Conservation (phyloP, 352 stramenopile genomes). For the Globisporangium solare region DNA sequence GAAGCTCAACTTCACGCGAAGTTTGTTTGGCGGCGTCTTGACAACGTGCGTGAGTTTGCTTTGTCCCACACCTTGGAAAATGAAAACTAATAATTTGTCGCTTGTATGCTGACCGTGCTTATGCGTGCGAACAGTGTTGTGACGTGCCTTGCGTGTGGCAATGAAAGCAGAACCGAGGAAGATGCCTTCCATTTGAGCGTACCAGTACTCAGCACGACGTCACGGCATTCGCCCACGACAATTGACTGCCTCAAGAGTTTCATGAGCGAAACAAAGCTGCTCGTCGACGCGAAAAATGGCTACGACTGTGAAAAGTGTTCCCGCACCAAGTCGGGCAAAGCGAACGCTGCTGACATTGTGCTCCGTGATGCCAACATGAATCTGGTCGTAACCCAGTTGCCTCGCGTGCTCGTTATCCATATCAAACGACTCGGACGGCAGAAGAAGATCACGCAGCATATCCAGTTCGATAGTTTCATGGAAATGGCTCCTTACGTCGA, state of each 20-base stretch:
- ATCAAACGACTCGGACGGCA: slow-evolving; percentile 53
- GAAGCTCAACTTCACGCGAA: slow-evolving; percentile 55
- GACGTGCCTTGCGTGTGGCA: slow-evolving; percentile 39
- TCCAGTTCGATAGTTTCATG: slow-evolving; percentile 49
- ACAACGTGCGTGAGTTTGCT: slow-evolving; percentile 34
- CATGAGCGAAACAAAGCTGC: slow-evolving; percentile 38
- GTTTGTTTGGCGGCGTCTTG: slow-evolving; percentile 49
- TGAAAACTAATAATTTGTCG: too few species aligned
- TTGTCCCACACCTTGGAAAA: too few species aligned
- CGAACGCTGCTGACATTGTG: slow-evolving; percentile 20
- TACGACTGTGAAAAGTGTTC: slow-evolving; percentile 72
- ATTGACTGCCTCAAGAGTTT: slow-evolving; percentile 52
- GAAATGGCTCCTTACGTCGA: slow-evolving; percentile 47
- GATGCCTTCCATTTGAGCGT: slow-evolving; percentile 64
- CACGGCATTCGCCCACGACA: slow-evolving; percentile 17
- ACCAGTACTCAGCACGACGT: slow-evolving; percentile 29
- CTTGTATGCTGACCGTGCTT: background rate
- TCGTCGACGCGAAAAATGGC: slow-evolving; percentile 49
- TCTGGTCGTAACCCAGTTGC: slow-evolving; percentile 40
- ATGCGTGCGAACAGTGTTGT: slow-evolving; percentile 23
- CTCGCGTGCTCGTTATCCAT: slow-evolving; percentile 60
- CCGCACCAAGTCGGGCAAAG: slow-evolving; percentile 18
- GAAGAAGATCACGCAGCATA: slow-evolving; percentile 65
- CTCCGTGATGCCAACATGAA: slow-evolving; percentile 55
- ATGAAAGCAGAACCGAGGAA: slow-evolving; percentile 47